Evolutionary conservation across 768 basidiomycete genomes (phyloP), one percentile per base, ranked within the genome.

Genomic region (Lactarius indigo): DNA sequence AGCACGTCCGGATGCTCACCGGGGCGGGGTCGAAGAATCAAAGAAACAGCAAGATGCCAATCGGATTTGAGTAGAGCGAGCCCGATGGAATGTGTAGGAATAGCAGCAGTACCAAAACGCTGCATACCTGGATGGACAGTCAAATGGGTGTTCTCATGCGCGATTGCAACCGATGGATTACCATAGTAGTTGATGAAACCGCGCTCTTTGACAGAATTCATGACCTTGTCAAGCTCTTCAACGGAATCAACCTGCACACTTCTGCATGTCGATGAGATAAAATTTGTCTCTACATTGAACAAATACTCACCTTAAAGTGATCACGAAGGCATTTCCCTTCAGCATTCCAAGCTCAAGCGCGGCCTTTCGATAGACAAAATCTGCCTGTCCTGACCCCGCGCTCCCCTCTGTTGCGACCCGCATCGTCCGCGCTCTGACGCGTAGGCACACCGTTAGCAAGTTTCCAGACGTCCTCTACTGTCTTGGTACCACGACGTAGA

Each of bases 171-270:
- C 1, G 26, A 37, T 26, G 3, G 52, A 73, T 64, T 77, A 92
- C 94, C 96, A 74, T 97, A 99, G 74, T 98, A 99, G 75, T 99
- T 99, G 75, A 99, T 93, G 77, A 98, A 99, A 0, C 97, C 97
- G 65, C 85, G 86, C 61, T 83, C 77, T 75, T 94, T 92, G 60
- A 98, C 82, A 18, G 85, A 89, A 39, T 83, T 80, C 82, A 98
- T 81, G 0, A 90, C 88, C 64, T 83, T 81, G 68, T 96, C 87
- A 59, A 98, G 80, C 3, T 83, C 85, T 35, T 90, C 85, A 70
- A 81, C 78, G 9, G 89, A 88, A 62, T 91, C 87, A 9, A 88
- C 88, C 73, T 92, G 87, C 20, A 97, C 89, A 73, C 92, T 97
- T 72, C 96, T 97, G 72, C 10, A 31, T 69, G 57, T 39, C 42